phyloP scores from a whole-genome alignment of 2,329 filamentous ascomycete species.

The Trichophaea hybrida region DNA sequence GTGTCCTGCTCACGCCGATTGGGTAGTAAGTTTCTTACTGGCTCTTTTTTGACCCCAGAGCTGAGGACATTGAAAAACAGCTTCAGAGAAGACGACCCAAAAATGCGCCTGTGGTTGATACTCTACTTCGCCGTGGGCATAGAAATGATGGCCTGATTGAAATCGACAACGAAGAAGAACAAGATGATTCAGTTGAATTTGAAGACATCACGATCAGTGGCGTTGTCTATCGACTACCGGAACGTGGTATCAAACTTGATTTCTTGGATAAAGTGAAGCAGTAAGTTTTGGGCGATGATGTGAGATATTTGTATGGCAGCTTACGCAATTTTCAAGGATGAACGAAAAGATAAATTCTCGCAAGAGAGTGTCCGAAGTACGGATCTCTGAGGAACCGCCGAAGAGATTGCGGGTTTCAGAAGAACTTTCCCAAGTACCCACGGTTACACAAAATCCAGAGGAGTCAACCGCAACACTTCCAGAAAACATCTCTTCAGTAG shows the following conservation, averaged over 20 bases:
- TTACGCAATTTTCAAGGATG: constrained; percentile 2
- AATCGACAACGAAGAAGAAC: constrained; percentile 45
- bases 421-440: not conserved
- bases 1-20: constrained; percentile 72
- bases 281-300: constrained; percentile 27
- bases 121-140: constrained; percentile 45
- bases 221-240: constrained; percentile 49
- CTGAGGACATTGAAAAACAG: constrained; percentile 43
- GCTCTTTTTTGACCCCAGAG: constrained; percentile 17
- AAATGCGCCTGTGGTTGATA: constrained; percentile 36
- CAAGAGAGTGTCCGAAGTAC: constrained; percentile 3
- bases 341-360: constrained; percentile 6
- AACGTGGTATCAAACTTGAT: constrained; percentile 51
- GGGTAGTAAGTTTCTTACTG: constrained; percentile 13
- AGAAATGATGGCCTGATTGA: constrained; percentile 60
- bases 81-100: constrained; percentile 34
- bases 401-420: not conserved
- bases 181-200: constrained; percentile 42
- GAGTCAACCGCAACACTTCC: not conserved
- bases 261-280: constrained; percentile 52
- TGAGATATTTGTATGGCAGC: not conserved
- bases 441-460: not conserved
- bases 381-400: not conserved
- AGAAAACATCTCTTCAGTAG: not conserved
- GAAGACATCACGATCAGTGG: constrained; percentile 47